Percentiles rank a stretch among this genome's conserved stretches.
Evolutionary conservation across 495 filamentous ascomycete species (phyloP).

Genomic region (Neurospora terricola): DNA sequence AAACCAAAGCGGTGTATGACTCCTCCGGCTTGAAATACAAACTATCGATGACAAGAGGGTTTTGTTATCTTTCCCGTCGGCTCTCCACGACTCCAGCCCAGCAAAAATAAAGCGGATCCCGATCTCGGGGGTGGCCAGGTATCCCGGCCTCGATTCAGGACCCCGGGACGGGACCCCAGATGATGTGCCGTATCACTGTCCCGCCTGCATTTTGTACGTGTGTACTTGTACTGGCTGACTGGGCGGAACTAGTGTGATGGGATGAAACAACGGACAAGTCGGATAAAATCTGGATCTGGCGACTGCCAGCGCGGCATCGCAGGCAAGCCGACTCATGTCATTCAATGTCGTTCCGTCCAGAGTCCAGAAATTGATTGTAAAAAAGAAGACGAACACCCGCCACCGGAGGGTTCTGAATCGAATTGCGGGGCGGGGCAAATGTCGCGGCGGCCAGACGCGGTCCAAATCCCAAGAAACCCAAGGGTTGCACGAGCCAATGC

Average conservation of each 20-base stretch:
- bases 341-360: not conserved
- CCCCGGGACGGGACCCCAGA: not conserved
- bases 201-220: not conserved
- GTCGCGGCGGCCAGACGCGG: not conserved
- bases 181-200: not conserved
- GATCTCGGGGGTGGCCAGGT: not conserved
- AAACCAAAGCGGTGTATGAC: not conserved
- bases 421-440: not conserved
- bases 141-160: not conserved
- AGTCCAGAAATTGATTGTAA: not conserved
- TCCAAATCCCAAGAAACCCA: not conserved
- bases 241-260: not conserved
- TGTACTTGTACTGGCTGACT: not conserved
- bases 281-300: not conserved
- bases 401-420: not conserved
- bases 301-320: not conserved
- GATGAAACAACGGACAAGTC: not conserved
- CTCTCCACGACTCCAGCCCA: not conserved
- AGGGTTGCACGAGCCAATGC: not conserved
- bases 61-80: not conserved
- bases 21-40: not conserved
- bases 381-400: not conserved
- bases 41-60: not conserved
- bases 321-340: not conserved
- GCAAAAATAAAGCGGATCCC: not conserved